These are phyloP conservation scores for Salvia miltiorrhiza DNA, from an alignment of 257 asterid genomes.

Conservation along the genomic window DNA sequence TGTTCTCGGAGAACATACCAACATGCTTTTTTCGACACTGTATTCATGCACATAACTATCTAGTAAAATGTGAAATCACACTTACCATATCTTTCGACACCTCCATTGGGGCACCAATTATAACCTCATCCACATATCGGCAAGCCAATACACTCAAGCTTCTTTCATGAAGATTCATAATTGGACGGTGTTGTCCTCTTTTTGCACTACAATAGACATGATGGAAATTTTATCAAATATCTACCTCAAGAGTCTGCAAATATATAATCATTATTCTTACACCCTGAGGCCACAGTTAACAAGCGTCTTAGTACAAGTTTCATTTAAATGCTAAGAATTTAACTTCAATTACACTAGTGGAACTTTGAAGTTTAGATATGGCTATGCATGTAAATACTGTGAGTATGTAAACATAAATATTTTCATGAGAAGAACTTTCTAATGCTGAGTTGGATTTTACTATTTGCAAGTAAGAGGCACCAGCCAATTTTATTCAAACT, in stretches of 20 bases:
- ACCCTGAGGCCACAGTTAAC: background rate
- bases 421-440: background rate
- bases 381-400: background rate
- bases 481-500: background rate
- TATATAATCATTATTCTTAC: background rate
- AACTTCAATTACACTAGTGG: background rate
- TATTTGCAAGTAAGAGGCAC: background rate
- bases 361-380: background rate
- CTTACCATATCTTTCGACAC: slow-evolving; percentile 93
- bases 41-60: background rate
- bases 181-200: slow-evolving; percentile 98
- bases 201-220: slow-evolving; percentile 53
- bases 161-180: slow-evolving; percentile 98
- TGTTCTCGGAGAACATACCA: background rate
- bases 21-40: background rate
- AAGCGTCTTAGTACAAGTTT: background rate
- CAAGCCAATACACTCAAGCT: slow-evolving; percentile 99
- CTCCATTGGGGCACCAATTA: slow-evolving; percentile 99
- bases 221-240: slow-evolving; percentile 13
- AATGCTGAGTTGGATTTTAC: background rate
- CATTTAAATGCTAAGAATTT: background rate
- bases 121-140: slow-evolving; percentile 91
- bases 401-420: background rate
- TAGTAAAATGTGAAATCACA: background rate
- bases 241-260: slow-evolving; percentile 6